Conservation (phyloP, 176 grass and related monocot genomes). For the Coix lacrymajobi region DNA sequence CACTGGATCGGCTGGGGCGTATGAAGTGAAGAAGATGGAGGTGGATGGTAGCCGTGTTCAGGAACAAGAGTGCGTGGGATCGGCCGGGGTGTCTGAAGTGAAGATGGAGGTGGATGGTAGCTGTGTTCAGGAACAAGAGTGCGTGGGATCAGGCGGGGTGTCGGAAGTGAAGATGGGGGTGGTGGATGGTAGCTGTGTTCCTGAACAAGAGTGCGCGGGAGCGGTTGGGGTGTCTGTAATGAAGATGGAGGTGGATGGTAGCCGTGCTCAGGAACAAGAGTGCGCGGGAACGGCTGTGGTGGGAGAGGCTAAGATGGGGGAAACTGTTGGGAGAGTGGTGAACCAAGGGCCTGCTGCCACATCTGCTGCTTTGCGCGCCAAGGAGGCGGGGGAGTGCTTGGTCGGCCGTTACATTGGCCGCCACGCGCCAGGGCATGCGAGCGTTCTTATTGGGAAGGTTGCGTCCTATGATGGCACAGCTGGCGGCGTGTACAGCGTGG, state of each 20-base stretch:
- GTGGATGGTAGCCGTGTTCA: neutral
- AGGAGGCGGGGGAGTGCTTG: conserved; percentile 27
- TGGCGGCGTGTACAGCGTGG: conserved; percentile 17
- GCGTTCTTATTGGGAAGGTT: conserved; percentile 59
- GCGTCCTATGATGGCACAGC: conserved; percentile 16
- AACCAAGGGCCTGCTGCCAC: neutral
- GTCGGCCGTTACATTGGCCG: conserved; percentile 66
- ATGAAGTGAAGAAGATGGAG: neutral
- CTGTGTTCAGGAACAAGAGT: neutral
- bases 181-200: neutral
- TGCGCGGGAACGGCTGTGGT: neutral
- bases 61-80: neutral
- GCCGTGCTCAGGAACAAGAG: neutral
- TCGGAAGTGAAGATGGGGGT: neutral
- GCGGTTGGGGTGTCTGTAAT: neutral
- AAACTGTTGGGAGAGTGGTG: neutral
- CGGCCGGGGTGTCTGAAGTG: neutral
- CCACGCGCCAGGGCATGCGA: neutral
- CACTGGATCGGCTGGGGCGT: neutral
- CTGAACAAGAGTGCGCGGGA: neutral
- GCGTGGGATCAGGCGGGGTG: neutral
- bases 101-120: neutral
- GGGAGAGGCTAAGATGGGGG: neutral
- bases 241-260: neutral
- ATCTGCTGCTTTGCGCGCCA: neutral